Conservation (phyloP, 2,329 filamentous ascomycete genomes). For the Magnaporthiopsis poae region DNA sequence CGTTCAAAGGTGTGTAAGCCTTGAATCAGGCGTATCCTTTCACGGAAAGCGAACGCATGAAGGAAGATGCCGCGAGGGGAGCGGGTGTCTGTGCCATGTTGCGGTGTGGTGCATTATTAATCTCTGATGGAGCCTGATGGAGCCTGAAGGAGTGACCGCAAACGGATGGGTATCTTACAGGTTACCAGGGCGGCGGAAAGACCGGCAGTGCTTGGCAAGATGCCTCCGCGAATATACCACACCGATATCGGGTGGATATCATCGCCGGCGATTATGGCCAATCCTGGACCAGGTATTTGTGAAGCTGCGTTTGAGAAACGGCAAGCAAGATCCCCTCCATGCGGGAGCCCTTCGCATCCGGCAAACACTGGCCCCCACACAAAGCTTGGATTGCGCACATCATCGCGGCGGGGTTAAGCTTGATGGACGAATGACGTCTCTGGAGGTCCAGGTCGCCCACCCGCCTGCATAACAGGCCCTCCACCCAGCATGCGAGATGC, state of each 20-base stretch:
- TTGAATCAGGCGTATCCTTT: neutral
- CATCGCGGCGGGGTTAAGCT: neutral
- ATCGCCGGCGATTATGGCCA: neutral
- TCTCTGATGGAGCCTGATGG: neutral
- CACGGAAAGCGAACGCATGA: neutral
- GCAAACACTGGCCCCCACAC: neutral
- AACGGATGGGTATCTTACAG: too few species aligned
- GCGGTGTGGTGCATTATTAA: neutral
- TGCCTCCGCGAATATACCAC: neutral
- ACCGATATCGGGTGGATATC: neutral
- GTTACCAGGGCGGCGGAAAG: too few species aligned
- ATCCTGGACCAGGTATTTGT: neutral
- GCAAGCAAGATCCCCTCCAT: neutral
- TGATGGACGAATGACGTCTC: neutral
- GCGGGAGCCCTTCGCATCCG: too few species aligned
- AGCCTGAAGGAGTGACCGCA: neutral
- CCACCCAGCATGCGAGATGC: neutral
- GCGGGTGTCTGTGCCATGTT: neutral
- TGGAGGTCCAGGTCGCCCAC: too few species aligned
- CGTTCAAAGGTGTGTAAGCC: neutral
- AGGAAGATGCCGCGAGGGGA: neutral
- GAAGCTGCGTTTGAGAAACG: neutral
- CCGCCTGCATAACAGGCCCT: neutral
- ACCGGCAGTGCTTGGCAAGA: too few species aligned
- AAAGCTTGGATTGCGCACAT: neutral